Base-by-base conservation (phyloP, 139 green algal species). In the Coelastrella sp. region DNA sequence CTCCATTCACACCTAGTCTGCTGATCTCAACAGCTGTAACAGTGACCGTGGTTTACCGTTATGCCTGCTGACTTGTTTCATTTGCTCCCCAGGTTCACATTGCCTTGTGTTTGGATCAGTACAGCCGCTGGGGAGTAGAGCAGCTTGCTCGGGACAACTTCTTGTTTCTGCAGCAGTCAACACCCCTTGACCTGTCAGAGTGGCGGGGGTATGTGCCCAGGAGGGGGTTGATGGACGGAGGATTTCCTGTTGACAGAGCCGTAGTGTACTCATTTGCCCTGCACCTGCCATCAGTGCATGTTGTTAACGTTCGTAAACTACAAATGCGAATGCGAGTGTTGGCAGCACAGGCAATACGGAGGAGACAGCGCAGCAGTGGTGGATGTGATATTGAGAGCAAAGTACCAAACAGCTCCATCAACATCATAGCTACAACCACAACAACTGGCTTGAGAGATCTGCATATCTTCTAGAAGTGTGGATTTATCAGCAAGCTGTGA, bases 21-120 rank as follows among this genome's bases (percentile, higher is more conserved):
- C n/a, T n/a, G n/a, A n/a, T n/a, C n/a, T n/a, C n/a, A n/a, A n/a
- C n/a, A n/a, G n/a, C n/a, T n/a, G n/a, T n/a, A n/a, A n/a, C n/a
- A n/a, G n/a, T n/a, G n/a, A n/a, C n/a, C n/a, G n/a, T n/a, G n/a
- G n/a, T n/a, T n/a, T n/a, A n/a, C n/a, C n/a, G n/a, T n/a, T n/a
- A n/a, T n/a, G n/a, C n/a, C n/a, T n/a, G n/a, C n/a, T n/a, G n/a
- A n/a, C n/a, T n/a, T n/a, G n/a, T n/a, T n/a, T n/a, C n/a, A n/a
- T 32, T 19, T 66, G 57, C 19, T 66, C n/a, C 83, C 27, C 62
- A 62, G 62, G 67, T 91, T 4, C 53, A 77, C 41, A 34, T 84
- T 3, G 50, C 68, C 5, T 62, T 88, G 37, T 72, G 64, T 45
- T 51, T 69, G 23, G 83, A 88, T 34, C 81, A 90, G 87, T 90